These are phyloP conservation scores for Nicotiana obtusifolia DNA, from an alignment of 257 asterid species.

Conservation along the genomic window DNA sequence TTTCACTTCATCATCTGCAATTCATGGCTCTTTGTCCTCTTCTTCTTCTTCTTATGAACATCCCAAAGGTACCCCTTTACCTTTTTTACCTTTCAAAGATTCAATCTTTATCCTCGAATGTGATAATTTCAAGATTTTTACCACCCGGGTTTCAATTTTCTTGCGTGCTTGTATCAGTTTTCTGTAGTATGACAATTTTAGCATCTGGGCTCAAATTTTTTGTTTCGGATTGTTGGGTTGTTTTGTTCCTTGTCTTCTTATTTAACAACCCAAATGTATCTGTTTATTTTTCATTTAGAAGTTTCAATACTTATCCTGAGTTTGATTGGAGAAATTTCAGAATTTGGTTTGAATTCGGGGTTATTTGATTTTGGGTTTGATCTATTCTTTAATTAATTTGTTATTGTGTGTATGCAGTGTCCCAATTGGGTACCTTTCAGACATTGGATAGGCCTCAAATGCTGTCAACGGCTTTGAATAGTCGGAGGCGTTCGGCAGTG, in stretches of 20 bases:
- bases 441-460: constrained; percentile 40
- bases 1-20: constrained; percentile 49
- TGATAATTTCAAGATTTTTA: neutral
- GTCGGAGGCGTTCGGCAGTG: constrained; percentile 34
- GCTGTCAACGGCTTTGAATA: constrained; percentile 29
- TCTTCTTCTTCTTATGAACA: constrained; percentile 34
- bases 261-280: too few species aligned
- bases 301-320: neutral
- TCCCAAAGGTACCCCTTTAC: constrained; percentile 36
- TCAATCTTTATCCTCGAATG: neutral
- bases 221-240: neutral
- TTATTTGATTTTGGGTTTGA: neutral
- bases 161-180: too few species aligned
- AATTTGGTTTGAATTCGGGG: neutral
- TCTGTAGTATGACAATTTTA: neutral
- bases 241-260: neutral
- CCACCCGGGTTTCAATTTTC: neutral
- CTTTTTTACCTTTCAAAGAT: neutral
- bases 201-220: neutral
- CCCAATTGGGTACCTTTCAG: constrained; percentile 43
- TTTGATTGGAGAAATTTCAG: neutral
- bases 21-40: constrained; percentile 39
- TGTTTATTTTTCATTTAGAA: neutral
- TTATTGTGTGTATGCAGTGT: constrained; percentile 18
- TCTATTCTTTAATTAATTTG: neutral